Conservation (phyloP, 2,329 filamentous ascomycete species). For the Camillea tinctor region DNA sequence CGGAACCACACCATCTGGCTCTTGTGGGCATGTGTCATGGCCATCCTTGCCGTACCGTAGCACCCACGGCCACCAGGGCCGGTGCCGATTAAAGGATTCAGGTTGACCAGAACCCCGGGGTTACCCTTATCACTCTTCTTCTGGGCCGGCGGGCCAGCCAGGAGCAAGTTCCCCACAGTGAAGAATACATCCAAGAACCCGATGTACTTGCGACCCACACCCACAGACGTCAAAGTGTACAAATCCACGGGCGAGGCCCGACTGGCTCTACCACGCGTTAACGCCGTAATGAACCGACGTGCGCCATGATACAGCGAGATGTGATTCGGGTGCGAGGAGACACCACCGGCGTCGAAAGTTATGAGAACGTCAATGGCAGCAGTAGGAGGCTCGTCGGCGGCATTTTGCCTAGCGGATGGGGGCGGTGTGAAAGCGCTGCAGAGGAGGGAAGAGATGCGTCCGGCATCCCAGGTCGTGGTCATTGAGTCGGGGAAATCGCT, state of each 20-base stretch:
- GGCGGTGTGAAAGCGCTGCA: constrained; percentile 71
- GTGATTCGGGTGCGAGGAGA: constrained; percentile 92
- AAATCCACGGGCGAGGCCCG: constrained; percentile 75
- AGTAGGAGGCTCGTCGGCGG: constrained; percentile 37
- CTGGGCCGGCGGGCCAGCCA: constrained; percentile 32
- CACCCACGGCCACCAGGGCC: constrained; percentile 42
- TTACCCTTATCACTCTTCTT: constrained; percentile 41
- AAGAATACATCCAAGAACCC: constrained; percentile 73
- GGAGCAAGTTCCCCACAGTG: constrained; percentile 61
- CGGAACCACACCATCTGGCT: constrained; percentile 99
- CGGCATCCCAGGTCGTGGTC: constrained; percentile 72
- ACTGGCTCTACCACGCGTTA: constrained; percentile 63
- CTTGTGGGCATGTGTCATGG: constrained; percentile 86
- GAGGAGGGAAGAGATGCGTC: constrained; percentile 68
- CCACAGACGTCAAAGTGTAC: constrained; percentile 78
- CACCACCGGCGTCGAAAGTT: constrained; percentile 81
- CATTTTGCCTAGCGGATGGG: constrained; percentile 36
- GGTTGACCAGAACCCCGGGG: constrained; percentile 64
- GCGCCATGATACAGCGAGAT: constrained; percentile 84
- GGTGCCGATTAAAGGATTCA: constrained; percentile 62
- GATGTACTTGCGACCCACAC: constrained; percentile 76
- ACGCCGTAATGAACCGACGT: constrained; percentile 63
- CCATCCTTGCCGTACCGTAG: constrained; percentile 64
- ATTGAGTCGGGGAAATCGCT: constrained; percentile 86
- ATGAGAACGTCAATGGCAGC: constrained; percentile 75